Percentiles rank a stretch among this genome's conserved stretches.
Evolutionary conservation across 1,284 basidiomycete species (phyloP).

Genomic region (Puccinia triticina): DNA sequence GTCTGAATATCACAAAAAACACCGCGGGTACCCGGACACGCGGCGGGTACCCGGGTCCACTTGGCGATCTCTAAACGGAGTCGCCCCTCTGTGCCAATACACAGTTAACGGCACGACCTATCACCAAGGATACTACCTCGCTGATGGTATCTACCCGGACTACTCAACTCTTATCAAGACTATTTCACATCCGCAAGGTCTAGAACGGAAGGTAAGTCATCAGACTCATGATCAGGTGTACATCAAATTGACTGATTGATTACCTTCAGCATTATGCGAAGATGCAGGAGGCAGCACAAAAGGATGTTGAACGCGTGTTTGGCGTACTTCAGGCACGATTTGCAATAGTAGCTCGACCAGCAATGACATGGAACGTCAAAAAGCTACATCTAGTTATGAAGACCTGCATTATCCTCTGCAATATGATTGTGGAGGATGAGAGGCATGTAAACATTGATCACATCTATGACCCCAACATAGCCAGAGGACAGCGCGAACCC

Average conservation of each 20-base stretch:
- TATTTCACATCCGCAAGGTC: slow-evolving; percentile 1
- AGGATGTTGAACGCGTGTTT: slow-evolving; percentile 18
- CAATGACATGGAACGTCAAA: neutral
- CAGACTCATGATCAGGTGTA: neutral
- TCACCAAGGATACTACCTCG: too few species aligned
- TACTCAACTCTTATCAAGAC: too few species aligned
- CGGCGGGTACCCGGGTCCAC: too few species aligned
- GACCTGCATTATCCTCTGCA: too few species aligned
- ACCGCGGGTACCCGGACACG: too few species aligned
- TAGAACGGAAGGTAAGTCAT: neutral
- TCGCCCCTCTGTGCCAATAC: too few species aligned
- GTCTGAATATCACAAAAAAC: too few species aligned
- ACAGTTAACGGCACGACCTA: too few species aligned
- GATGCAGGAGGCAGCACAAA: neutral
- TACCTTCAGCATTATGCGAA: neutral
- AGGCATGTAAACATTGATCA: neutral
- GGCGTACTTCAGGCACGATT: slow-evolving; percentile 4
- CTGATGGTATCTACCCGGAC: too few species aligned
- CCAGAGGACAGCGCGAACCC: neutral
- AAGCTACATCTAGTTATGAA: neutral
- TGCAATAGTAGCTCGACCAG: neutral
- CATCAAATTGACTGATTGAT: neutral
- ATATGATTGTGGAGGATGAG: neutral
- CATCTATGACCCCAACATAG: too few species aligned
- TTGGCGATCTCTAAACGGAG: too few species aligned